Base-by-base conservation (phyloP, 768 basidiomycete species). In the Boletus subparvulus region DNA sequence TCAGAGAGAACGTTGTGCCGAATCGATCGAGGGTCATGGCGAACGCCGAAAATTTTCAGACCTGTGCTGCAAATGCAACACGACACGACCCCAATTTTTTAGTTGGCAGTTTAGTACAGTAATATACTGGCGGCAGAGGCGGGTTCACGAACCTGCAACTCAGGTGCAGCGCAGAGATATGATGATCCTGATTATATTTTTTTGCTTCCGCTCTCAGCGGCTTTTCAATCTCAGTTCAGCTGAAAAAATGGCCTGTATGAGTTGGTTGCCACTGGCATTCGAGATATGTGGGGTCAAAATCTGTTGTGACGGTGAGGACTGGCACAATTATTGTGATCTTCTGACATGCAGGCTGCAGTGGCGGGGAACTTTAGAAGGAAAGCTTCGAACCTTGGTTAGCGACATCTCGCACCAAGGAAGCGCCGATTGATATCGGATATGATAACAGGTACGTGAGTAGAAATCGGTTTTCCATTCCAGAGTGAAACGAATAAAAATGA, bases 391-490 rank as follows among this genome's bases (percentile, higher is more conserved):
- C 9, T 41, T 17, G 7, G 42, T 37, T 40, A 30, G 33, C 39
- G 30, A 24, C 49, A n/a, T 14, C 33, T 51, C 17, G 47, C 55
- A 63, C 24, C 32, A 64, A 54, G 33, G 61, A 65, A 62, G 62
- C 58, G 3, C 7, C 9, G 9, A 24, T 50, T 35, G 7, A 40
- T 30, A 26, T 52, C 52, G 33, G 40, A 54, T 59, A 51, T 61
- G 47, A 59, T 30, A 58, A 45, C 32, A 24, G 8, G 37, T 36
- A 51, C 33, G 52, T 50, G 30, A 55, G 19, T n/a, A 46, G 64
- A 11, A 51, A 46, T 52, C 21, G 43, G 32, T 24, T 59, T 59
- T 52, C 60, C 43, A 47, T 52, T 55, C 43, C 16, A 43, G 39
- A 41, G 19, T 43, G 61, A 50, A 8, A 36, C 32, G 35, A 32